Percentiles rank a stretch among this genome's conserved stretches.
Evolutionary conservation across 495 filamentous ascomycete species (phyloP).

Genomic region (Eremomyces bilateralis): DNA sequence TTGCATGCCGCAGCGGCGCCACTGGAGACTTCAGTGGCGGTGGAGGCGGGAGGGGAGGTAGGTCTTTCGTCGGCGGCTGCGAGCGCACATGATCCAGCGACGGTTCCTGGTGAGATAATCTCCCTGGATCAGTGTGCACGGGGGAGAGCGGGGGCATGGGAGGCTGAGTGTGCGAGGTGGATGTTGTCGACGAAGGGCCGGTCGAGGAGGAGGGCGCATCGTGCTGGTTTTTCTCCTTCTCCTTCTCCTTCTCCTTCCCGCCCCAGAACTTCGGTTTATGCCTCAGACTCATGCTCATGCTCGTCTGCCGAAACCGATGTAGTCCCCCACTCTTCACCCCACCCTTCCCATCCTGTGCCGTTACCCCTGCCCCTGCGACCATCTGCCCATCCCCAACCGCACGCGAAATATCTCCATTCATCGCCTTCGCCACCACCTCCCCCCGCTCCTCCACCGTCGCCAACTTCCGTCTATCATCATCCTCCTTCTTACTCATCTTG

Average conservation of each 20-base stretch:
- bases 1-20: not conserved
- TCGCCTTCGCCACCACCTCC: not conserved
- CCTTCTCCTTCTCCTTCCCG: slow-evolving; percentile 9
- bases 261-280: slow-evolving; percentile 26
- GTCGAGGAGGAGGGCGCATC: slow-evolving; percentile 1
- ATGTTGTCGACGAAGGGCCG: not conserved
- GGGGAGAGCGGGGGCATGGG: not conserved
- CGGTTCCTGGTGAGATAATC: not conserved
- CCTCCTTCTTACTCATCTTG: slow-evolving; percentile 13
- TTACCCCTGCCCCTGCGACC: not conserved
- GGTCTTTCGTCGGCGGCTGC: not conserved
- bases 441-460: slow-evolving; percentile 19
- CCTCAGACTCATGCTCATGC: slow-evolving; percentile 33
- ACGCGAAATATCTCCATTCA: too few relatives aligned
- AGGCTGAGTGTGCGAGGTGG: slow-evolving; percentile 1
- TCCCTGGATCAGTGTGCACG: not conserved
- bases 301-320: slow-evolving; percentile 29
- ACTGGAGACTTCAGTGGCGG: not conserved
- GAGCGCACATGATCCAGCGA: not conserved
- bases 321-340: slow-evolving; percentile 22
- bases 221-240: slow-evolving; percentile 5
- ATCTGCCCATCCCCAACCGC: slow-evolving; percentile 11
- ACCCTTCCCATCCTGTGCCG: slow-evolving; percentile 12
- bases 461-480: slow-evolving; percentile 29
- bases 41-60: not conserved